These are phyloP conservation scores for Cyberlindnera amylophila DNA, from an alignment of 805 yeast genomes.

Conservation along the genomic window DNA sequence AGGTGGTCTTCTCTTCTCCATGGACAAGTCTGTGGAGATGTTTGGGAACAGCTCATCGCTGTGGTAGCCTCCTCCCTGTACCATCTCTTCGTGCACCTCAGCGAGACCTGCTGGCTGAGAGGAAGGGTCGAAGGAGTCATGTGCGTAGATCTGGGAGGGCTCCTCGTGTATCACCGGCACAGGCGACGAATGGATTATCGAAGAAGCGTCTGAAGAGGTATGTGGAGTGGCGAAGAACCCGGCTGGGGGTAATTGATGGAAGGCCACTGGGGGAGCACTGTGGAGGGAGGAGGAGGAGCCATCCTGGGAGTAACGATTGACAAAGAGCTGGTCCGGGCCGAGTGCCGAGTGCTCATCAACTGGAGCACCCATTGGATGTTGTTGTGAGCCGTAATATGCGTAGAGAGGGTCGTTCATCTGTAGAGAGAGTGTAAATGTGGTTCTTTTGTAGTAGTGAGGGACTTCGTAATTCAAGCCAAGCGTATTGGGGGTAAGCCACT, in stretches of 20 bases:
- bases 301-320: constrained; percentile 1
- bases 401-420: constrained; percentile 9
- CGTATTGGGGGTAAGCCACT: too few species aligned
- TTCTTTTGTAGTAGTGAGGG: too few species aligned
- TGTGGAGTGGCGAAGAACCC: constrained; percentile 1
- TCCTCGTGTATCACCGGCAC: neutral
- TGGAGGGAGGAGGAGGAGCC: neutral
- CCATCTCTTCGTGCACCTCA: neutral
- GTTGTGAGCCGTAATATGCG: neutral
- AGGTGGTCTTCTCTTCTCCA: constrained; percentile 10
- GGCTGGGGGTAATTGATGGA: constrained; percentile 4
- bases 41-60: constrained; percentile 10
- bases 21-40: constrained; percentile 8
- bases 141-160: neutral
- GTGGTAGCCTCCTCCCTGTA: neutral
- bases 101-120: neutral
- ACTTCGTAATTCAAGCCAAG: too few species aligned
- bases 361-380: neutral
- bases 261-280: constrained; percentile 6
- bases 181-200: constrained; percentile 1
- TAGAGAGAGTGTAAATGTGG: neutral
- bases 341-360: neutral
- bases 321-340: constrained; percentile 3
- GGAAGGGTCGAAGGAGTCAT: neutral
- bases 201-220: neutral